Base-by-base conservation (phyloP, 805 yeast species). In the Schwanniomyces occidentalis region DNA sequence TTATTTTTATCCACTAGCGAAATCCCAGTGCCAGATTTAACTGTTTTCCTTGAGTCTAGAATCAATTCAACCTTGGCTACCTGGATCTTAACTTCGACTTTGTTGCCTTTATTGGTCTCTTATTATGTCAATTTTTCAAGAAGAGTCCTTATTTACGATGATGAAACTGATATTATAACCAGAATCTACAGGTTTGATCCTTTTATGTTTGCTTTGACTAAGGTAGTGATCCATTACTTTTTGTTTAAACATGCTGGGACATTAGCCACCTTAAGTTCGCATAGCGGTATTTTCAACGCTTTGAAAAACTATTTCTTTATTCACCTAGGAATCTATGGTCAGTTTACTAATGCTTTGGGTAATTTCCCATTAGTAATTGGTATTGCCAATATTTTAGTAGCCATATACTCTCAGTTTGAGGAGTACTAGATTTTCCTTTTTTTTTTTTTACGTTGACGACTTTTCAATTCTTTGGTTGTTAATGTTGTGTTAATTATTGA, bases 41-140 rank as follows among this genome's bases (percentile, higher is more conserved):
- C 64, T 4, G 52, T 56, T 3, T 60, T 75, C 41, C 37, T 52
- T 22, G 48, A 55, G 22, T 48, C 41, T 27, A 47, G 52, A 25
- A 52, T 58, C 29, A 34, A 57, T 25, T 50, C 69, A n/a, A 56
- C 69, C 14, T 42, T 69, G 6, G 8, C 44, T 8, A 42, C 60
- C 27, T 76, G 81, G 81, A 32, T 46, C n/a, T 23, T 65, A 4
- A 48, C 59, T 30, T 57, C 78, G 5, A 51, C 71, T 25, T 40
- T 56, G 5, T 35, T 68, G 19, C 82, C 82, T 24, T 52, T 61
- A 39, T 20, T 63, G 25, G 45, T 58, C 22, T 70, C 80, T 12
- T 76, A 72, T 57, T 76, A 73, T 57, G 47, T 76, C 47, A 76
- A 76, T 57, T 74, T 75, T 49, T 61, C 79, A 37, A 60, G 66